Base-by-base conservation (phyloP, 495 filamentous ascomycete genomes). In the Aspergillus cristatus region DNA sequence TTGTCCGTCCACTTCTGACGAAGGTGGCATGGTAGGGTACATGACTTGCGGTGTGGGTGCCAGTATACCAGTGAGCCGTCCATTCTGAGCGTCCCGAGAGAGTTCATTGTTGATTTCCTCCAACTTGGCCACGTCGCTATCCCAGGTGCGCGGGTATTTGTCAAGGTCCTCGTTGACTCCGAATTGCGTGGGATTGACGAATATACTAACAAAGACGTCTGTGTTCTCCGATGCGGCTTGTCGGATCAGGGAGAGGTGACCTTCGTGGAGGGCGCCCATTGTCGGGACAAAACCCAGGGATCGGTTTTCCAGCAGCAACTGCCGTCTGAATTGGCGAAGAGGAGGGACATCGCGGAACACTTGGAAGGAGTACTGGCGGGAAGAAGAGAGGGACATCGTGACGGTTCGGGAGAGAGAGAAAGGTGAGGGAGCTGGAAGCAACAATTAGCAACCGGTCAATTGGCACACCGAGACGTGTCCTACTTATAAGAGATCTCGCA, bases 151-250 rank as follows among this genome's bases (percentile, higher is more conserved):
- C 0, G 91, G 91, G 53, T 98, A 98, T 40, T 72, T 83, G 22
- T 68, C 74, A 7, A 98, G 66, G 49, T 98, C 91, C 55, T 98
- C 91, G 36, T 77, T 78, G 10, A 89, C 69, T 4, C 89, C 90
- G 54, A 98, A 98, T 65, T 97, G 91, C 1, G 93, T 90, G 6
- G 91, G 91, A 55, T 98, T 98, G 49, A 98, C 85, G 53, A 84
- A 98, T 51, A 97, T 81, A 53, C 78, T 82, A 29, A 97, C 84
- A 38, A 95, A 79, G 34, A 97, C 79, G 45, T 82, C 72, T 41
- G 82, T 78, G 60, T 88, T 91, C 53, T 93, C 85, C 38, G 69
- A 58, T 0, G 89, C 93, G 5, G 91, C 91, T 46, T 80, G 72
- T 22, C 88, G 87, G 50, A 94, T 84, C 6, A 97, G 68, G 10